Conservation (phyloP, 768 basidiomycete species). For the Pleurotus pulmonarius region DNA sequence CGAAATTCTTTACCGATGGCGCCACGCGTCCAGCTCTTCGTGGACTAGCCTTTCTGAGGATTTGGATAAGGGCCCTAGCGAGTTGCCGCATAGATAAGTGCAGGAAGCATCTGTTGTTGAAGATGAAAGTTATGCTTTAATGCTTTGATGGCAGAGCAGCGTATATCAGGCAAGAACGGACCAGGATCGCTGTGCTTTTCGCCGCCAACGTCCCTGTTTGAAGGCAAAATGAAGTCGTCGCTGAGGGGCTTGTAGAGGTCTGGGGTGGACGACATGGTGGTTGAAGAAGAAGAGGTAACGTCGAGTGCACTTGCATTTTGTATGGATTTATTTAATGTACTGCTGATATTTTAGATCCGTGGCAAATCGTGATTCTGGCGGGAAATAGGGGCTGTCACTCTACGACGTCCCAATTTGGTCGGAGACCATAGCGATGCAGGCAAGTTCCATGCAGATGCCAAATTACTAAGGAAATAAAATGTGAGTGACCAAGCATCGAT, state of each 20-base stretch:
- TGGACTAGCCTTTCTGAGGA: conserved; percentile 67
- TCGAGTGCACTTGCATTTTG: neutral
- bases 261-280: conserved; percentile 10
- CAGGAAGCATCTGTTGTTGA: conserved; percentile 44
- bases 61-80: conserved; percentile 80
- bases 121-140: neutral
- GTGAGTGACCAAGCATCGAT: neutral
- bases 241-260: conserved; percentile 35
- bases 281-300: conserved; percentile 1
- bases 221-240: conserved; percentile 55
- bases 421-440: neutral
- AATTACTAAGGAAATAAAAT: conserved; percentile 2
- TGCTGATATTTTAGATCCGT: conserved; percentile 1
- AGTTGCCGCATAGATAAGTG: conserved; percentile 95
- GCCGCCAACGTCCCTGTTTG: conserved; percentile 47
- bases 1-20: conserved; percentile 44
- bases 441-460: conserved; percentile 4
- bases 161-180: conserved; percentile 16
- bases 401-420: neutral
- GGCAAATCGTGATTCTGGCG: neutral
- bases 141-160: neutral
- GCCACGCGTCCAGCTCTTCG: conserved; percentile 87
- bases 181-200: conserved; percentile 33
- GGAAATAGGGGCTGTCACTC: neutral
- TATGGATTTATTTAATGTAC: no score